Percentiles rank a stretch among this genome's conserved stretches.
phyloP scores from a whole-genome alignment of 1,284 basidiomycete genomes.

The Neolentinus lepideus region DNA sequence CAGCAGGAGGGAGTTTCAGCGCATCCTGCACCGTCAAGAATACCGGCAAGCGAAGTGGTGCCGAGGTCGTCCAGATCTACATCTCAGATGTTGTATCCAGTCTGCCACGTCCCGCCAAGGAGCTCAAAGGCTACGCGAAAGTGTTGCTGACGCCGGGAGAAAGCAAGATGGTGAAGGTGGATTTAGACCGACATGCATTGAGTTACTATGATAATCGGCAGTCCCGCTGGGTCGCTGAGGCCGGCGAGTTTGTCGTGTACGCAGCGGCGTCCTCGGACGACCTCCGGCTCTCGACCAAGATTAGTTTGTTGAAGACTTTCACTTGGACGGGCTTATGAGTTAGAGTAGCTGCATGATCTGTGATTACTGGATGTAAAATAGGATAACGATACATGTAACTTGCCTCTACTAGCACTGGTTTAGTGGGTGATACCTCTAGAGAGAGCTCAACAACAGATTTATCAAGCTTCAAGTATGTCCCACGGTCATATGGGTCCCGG shows the following conservation, averaged over 20 bases:
- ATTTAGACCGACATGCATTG: constrained; percentile 33
- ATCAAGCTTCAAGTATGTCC: neutral
- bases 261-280: constrained; percentile 31
- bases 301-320: constrained; percentile 25
- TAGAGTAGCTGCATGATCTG: neutral
- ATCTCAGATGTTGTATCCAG: constrained; percentile 28
- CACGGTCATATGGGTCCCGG: neutral
- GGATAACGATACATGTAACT: too few relatives aligned
- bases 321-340: constrained; percentile 33
- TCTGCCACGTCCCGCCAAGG: constrained; percentile 29
- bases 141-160: constrained; percentile 33
- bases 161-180: constrained; percentile 26
- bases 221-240: constrained; percentile 35
- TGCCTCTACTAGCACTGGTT: too few relatives aligned
- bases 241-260: constrained; percentile 32
- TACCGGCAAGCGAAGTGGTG: constrained; percentile 20
- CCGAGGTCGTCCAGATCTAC: constrained; percentile 30
- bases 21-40: constrained; percentile 24
- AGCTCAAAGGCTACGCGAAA: constrained; percentile 41
- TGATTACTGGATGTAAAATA: neutral
- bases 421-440: too few relatives aligned
- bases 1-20: constrained; percentile 12
- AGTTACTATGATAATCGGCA: constrained; percentile 35
- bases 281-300: constrained; percentile 24
- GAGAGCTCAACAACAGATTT: too few relatives aligned